phyloP scores from a whole-genome alignment of 352 stramenopile species.

The Pythium grandisporangium region DNA sequence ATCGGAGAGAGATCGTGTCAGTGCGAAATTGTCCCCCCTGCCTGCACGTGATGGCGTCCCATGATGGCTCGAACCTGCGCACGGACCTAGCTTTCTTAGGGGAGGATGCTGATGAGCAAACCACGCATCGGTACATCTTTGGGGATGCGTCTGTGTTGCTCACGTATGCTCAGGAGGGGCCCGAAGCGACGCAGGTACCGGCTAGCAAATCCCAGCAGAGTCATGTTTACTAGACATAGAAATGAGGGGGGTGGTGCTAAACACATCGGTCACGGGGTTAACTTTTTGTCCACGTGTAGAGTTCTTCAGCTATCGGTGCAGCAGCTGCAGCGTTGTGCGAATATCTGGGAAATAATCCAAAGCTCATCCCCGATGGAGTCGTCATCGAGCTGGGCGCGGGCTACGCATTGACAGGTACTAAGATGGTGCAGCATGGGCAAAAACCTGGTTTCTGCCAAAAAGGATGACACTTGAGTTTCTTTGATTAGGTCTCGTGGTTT shows the following conservation, averaged over 20 bases:
- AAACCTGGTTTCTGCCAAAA: too few species aligned
- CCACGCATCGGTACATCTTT: slow-evolving; percentile 58
- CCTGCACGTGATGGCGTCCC: too few species aligned
- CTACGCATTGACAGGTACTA: slow-evolving; percentile 38
- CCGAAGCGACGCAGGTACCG: slow-evolving; percentile 31
- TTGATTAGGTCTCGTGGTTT: slow-evolving; percentile 34
- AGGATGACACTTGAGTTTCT: too few species aligned
- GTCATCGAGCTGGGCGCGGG: slow-evolving; percentile 66
- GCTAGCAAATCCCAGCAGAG: too few species aligned
- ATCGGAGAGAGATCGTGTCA: too few species aligned
- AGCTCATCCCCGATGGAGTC: slow-evolving; percentile 35
- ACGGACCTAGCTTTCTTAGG: slow-evolving; percentile 5
- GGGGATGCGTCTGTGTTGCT: slow-evolving; percentile 55
- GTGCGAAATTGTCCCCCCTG: too few species aligned
- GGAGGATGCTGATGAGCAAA: slow-evolving; percentile 24
- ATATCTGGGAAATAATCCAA: slow-evolving; percentile 39
- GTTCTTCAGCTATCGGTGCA: slow-evolving; percentile 61
- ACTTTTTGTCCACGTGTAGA: too few species aligned
- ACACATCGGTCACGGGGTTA: too few species aligned
- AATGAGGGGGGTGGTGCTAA: background rate
- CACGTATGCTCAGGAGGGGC: slow-evolving; percentile 58
- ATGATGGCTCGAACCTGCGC: too few species aligned
- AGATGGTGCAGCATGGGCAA: too few species aligned
- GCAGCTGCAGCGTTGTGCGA: slow-evolving; percentile 55
- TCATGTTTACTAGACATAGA: too few species aligned